Percentiles rank a stretch among this genome's conserved stretches.
phyloP scores from a whole-genome alignment of 805 yeast species.

The Scheffersomyces coipomensis region DNA sequence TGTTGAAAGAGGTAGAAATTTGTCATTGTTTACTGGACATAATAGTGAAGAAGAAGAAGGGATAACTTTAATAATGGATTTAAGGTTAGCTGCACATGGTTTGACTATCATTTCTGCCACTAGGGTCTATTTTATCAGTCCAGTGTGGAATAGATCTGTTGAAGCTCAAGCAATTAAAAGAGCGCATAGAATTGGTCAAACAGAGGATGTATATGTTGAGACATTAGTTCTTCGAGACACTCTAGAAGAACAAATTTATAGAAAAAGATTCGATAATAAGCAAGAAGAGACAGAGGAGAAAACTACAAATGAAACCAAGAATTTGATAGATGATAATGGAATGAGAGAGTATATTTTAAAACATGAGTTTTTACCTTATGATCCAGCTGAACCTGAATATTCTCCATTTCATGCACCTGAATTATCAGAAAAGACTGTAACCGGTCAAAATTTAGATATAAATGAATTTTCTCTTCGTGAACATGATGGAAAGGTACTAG shows the following conservation, averaged over 20 bases:
- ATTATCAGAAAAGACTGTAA: slow-evolving; percentile 8
- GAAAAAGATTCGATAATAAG: slow-evolving; percentile 21
- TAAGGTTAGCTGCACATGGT: slow-evolving; percentile 68
- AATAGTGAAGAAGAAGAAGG: slow-evolving; percentile 39
- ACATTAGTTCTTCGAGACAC: slow-evolving; percentile 62
- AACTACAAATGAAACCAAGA: slow-evolving; percentile 17
- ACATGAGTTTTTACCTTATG: slow-evolving; percentile 45
- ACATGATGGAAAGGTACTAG: no score
- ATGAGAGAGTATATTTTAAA: slow-evolving; percentile 55
- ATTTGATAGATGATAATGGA: slow-evolving; percentile 57
- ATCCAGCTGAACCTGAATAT: slow-evolving; percentile 30
- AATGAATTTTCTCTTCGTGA: no score
- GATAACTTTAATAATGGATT: slow-evolving; percentile 61
- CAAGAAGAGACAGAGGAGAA: slow-evolving; percentile 8
- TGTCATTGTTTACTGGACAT: slow-evolving; percentile 48
- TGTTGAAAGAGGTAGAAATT: slow-evolving; percentile 49
- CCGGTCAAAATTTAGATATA: no score
- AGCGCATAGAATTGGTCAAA: slow-evolving; percentile 75
- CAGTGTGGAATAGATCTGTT: slow-evolving; percentile 66
- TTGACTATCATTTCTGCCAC: slow-evolving; percentile 68
- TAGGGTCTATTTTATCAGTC: slow-evolving; percentile 66
- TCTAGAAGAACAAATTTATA: slow-evolving; percentile 67
- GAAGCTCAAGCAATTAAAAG: slow-evolving; percentile 79
- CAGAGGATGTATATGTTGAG: slow-evolving; percentile 63
- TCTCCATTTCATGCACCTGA: slow-evolving; percentile 28